Base-by-base conservation (phyloP, 768 basidiomycete genomes). In the Pholiota conissans region DNA sequence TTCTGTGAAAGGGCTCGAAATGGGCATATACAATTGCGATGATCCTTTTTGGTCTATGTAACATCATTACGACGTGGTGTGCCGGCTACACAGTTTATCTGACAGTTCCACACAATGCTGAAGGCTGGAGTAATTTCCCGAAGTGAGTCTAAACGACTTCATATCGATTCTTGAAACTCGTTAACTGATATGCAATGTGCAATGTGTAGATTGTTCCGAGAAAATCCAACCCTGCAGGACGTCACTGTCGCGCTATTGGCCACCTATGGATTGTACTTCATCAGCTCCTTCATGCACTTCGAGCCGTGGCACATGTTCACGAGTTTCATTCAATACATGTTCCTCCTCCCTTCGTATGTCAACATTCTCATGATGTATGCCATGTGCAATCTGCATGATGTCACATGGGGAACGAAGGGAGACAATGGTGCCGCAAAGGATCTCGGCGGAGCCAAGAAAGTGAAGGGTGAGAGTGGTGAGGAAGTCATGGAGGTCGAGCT, bases 231-330 rank as follows among this genome's bases (percentile, higher is more conserved):
- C 1, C 84, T 95, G 68, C 85, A 89, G 59, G 89, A 95, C 63
- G 95, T 97, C 67, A 84, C 90, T 40, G 85, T 91, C 57, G 92
- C 90, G 50, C 76, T 95, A 56, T 74, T 85, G 61, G 82, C 86
- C 65, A 87, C 93, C 57, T 89, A 90, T 74, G 82, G 89, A 70
- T 80, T 94, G 61, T 98, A 93, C 79, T 81, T 97, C 67, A 73
- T 96, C 66, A 83, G 88, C 58, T 93, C 90, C 7, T 74, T 96
- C 71, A 85, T 98, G 75, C 92, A 95, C 65, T 73, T 93, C 34
- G 95, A 98, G 69, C 95, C 95, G 0, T 96, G 94, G 93, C 95
- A 98, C 80, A 90, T 98, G 85, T 83, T 98, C 73, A 96, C 95
- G 11, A 92, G 87, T 55, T 94, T 95, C 79, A 67, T 86, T 47